Conservation (phyloP, 441 rosid species). For the Corymbia citriodora region DNA sequence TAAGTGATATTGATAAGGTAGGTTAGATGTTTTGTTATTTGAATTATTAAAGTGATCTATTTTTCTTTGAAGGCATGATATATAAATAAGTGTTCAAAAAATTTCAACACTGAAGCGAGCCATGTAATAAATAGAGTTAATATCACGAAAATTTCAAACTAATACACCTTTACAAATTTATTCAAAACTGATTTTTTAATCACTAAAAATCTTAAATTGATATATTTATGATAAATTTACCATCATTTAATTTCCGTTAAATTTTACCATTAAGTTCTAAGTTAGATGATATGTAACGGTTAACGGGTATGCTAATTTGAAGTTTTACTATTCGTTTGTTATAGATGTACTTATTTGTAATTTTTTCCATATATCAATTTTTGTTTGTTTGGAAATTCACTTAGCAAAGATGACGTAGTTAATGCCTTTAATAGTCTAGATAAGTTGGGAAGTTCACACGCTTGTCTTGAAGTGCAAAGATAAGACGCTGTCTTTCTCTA, state of each 20-base stretch:
- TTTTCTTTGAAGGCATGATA: neutral
- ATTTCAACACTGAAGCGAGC: accelerated
- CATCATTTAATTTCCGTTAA: accelerated
- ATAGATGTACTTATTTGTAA: accelerated
- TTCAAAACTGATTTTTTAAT: accelerated
- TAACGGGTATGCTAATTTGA: accelerated
- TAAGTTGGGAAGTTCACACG: no score
- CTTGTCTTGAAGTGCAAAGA: no score
- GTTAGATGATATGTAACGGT: accelerated
- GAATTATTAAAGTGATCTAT: neutral
- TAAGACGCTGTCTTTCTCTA: no score
- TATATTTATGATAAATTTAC: accelerated
- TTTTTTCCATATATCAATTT: no score
- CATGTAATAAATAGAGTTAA: neutral
- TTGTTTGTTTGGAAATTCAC: no score
- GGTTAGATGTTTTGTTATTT: neutral
- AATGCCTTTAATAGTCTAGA: no score
- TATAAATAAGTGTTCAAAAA: neutral
- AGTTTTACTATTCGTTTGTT: neutral
- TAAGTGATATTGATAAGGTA: neutral
- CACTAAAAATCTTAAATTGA: accelerated
- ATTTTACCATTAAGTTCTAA: no score
- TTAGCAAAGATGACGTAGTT: no score
- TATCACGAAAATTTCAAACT: neutral
- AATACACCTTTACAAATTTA: neutral